Conservation (phyloP, 2,329 filamentous ascomycete genomes). For the Exophiala phaeomuriformis region DNA sequence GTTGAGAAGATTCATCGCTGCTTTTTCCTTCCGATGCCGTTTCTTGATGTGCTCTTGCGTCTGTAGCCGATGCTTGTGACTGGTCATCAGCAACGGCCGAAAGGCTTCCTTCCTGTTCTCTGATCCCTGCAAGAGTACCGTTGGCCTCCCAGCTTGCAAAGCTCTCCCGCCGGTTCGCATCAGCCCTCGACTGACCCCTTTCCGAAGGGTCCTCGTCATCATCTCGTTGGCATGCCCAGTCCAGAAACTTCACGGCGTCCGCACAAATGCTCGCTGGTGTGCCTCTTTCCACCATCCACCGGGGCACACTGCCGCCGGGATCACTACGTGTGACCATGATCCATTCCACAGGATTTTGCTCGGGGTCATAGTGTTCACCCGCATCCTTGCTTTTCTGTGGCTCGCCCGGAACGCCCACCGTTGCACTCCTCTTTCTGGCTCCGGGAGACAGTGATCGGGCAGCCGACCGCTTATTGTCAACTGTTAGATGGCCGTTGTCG, state of each 20-base stretch:
- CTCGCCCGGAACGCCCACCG: constrained; percentile 13
- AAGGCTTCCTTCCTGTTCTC: constrained; percentile 18
- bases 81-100: constrained; percentile 3
- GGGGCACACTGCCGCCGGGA: constrained; percentile 77
- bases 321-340: constrained; percentile 88
- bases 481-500: constrained; percentile 11
- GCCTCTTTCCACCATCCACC: constrained; percentile 84
- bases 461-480: constrained; percentile 10
- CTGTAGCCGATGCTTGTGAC: constrained; percentile 7
- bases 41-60: constrained; percentile 6
- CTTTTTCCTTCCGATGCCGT: background rate
- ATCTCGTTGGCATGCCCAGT: constrained; percentile 60
- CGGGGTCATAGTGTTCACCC: constrained; percentile 36
- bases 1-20: background rate
- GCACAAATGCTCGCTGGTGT: constrained; percentile 72
- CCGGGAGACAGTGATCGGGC: constrained; percentile 14
- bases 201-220: constrained; percentile 35
- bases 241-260: constrained; percentile 73
- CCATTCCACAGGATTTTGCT: constrained; percentile 71
- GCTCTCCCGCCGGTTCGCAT: constrained; percentile 17
- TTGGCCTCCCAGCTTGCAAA: constrained; percentile 28
- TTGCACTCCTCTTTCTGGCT: constrained; percentile 19
- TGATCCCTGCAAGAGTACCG: constrained; percentile 26
- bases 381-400: constrained; percentile 4
- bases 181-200: constrained; percentile 7